Conservation (phyloP, 176 grass and related monocot genomes). For the Tuctoria greenei region DNA sequence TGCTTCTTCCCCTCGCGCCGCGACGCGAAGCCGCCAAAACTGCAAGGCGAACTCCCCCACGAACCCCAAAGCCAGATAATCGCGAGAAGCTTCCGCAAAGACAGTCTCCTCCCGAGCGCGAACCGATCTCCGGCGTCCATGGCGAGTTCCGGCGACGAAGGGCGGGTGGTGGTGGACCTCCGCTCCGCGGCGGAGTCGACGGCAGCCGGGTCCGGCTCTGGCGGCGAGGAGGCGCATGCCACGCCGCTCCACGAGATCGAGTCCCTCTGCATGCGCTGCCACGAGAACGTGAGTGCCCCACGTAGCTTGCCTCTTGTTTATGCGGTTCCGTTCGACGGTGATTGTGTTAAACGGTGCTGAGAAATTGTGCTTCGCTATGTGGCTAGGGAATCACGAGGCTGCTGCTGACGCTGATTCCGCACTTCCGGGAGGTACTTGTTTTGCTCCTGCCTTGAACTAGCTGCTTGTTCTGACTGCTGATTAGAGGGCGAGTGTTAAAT, state of each 20-base stretch:
- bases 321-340: background rate
- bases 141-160: conserved; percentile 50
- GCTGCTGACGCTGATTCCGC: conserved; percentile 72
- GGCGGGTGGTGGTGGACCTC: conserved; percentile 53
- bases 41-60: background rate
- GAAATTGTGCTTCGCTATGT: background rate
- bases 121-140: conserved; percentile 13
- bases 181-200: conserved; percentile 66
- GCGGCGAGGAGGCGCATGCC: conserved; percentile 44
- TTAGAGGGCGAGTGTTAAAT: background rate
- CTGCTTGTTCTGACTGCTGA: conserved; percentile 23
- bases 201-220: background rate
- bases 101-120: background rate
- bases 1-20: conserved; percentile 3
- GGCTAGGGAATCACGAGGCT: conserved; percentile 74
- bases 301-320: background rate
- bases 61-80: background rate
- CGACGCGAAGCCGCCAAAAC: conserved; percentile 28
- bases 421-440: conserved; percentile 77
- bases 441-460: background rate
- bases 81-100: background rate
- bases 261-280: conserved; percentile 97
- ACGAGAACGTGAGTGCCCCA: conserved; percentile 64
- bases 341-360: background rate
- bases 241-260: conserved; percentile 76